phyloP scores from a whole-genome alignment of 805 yeast genomes.

The Debaryomyces tyrocola region DNA sequence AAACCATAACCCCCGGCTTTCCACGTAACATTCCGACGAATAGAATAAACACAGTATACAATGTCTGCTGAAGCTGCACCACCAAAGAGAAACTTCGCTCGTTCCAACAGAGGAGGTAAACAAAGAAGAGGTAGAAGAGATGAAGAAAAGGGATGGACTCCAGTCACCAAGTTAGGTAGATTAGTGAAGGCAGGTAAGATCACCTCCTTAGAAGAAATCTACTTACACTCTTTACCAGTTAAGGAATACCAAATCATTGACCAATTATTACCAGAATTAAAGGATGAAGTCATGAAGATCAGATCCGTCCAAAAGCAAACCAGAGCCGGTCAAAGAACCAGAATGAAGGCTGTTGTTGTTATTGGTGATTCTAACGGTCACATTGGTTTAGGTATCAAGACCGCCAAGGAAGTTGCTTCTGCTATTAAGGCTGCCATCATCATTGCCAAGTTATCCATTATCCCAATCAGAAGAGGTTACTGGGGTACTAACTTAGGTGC shows the following conservation, averaged over 20 bases:
- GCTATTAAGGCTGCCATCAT: conserved; percentile 99
- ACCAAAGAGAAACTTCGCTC: conserved; percentile 52
- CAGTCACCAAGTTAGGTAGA: conserved; percentile 99
- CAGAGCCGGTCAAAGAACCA: conserved; percentile 99
- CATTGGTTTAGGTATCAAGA: conserved; percentile 99
- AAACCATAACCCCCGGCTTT: conserved; percentile 69
- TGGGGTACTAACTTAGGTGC: conserved; percentile 99
- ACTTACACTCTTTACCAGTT: conserved; percentile 98
- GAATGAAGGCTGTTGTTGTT: conserved; percentile 99
- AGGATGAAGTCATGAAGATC: conserved; percentile 99
- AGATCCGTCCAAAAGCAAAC: conserved; percentile 99
- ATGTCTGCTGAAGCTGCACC: conserved; percentile 48
- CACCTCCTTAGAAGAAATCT: conserved; percentile 95
- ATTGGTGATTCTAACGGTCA: conserved; percentile 99
- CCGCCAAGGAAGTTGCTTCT: conserved; percentile 99
- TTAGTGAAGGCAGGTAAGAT: conserved; percentile 98
- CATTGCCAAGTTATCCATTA: conserved; percentile 97
- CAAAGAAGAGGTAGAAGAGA: conserved; percentile 61
- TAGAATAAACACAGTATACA: conserved; percentile 16
- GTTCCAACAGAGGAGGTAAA: conserved; percentile 58
- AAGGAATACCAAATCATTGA: conserved; percentile 99
- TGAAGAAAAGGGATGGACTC: conserved; percentile 99
- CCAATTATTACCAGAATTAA: conserved; percentile 89
- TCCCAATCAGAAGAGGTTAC: conserved; percentile 99
- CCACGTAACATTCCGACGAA: conserved; percentile 69